Evolutionary conservation across 2,329 filamentous ascomycete species (phyloP), one percentile per base, ranked within the genome.

Genomic region (Ascomycota sp.): DNA sequence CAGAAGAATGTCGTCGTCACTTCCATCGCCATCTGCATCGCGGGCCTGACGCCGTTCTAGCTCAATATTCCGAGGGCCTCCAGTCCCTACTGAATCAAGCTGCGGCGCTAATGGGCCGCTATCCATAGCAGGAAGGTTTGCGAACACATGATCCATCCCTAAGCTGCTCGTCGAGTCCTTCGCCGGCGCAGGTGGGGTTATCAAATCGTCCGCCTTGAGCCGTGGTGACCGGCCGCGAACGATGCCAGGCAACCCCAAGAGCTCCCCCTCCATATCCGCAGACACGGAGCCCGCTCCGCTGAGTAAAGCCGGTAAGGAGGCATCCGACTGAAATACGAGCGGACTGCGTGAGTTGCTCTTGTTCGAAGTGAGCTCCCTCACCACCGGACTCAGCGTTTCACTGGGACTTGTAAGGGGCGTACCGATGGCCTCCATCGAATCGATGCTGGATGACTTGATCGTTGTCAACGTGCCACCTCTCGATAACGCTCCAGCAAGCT

Each of bases 201-300:
- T 53, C 2, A 63, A 65, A 38, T 70, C 66, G 2, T 59, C 60
- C 1, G 64, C 61, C 34, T 66, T 60, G 24, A 68, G 53, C 1
- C 64, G 47, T 9, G 61, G 54, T 2, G 56, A 50, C 12, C 55
- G 54, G 4, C 38, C 43, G 33, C 53, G 54, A 6, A 65, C 52
- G 6, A 58, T 51, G 6, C 59, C 62, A 8, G 64, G 65, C 16
- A 52, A 56, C 35, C 61, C 52, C 3, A 72, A 53, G 29, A 72
- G 66, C 33, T 75, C 71, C 1, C 62, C 66, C 39, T 76, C 71
- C 16, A 64, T 55, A 41, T 74, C 71, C 1, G 66, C 68, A 10
- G 68, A 75, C 8, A 74, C 61, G 2, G 71, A 76, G 44, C 69
- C 73, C 7, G 69, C 67, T 9, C 70, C 67, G 36, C 70, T 75